Evolutionary conservation across 805 yeast species (phyloP).

Genomic region (Suhomyces pyralidae): DNA sequence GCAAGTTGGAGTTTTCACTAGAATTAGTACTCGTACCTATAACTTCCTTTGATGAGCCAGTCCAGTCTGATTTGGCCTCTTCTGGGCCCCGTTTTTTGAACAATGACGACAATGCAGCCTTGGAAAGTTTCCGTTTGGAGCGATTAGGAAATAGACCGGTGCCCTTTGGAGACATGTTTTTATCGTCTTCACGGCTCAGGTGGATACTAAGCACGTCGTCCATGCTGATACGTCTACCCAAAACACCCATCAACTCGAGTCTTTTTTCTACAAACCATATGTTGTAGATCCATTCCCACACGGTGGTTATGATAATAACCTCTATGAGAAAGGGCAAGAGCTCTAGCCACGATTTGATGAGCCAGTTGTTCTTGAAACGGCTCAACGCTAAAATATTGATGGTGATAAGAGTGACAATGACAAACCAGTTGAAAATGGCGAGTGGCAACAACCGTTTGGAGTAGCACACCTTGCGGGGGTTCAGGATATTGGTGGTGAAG

Average conservation of each 20-base stretch:
- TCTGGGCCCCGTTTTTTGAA: not conserved
- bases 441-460: constrained; percentile 46
- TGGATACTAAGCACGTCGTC: constrained; percentile 33
- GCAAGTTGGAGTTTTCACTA: not conserved
- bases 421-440: constrained; percentile 42
- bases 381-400: constrained; percentile 25
- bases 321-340: constrained; percentile 44
- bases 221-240: constrained; percentile 56
- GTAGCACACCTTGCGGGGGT: constrained; percentile 42
- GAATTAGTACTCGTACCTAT: not conserved
- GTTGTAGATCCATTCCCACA: constrained; percentile 67
- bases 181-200: constrained; percentile 7
- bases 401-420: constrained; percentile 38
- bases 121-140: not conserved
- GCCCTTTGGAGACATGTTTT: not conserved
- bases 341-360: constrained; percentile 49
- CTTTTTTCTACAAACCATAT: constrained; percentile 49
- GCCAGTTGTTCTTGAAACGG: constrained; percentile 28
- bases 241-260: constrained; percentile 53
- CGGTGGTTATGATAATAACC: constrained; percentile 48
- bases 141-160: not conserved
- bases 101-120: not conserved
- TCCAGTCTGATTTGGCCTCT: not conserved
- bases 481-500: constrained; percentile 37
- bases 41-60: not conserved